Evolutionary conservation across 176 grass and related monocot species (phyloP).

Genomic region (Oryza glumipatula): DNA sequence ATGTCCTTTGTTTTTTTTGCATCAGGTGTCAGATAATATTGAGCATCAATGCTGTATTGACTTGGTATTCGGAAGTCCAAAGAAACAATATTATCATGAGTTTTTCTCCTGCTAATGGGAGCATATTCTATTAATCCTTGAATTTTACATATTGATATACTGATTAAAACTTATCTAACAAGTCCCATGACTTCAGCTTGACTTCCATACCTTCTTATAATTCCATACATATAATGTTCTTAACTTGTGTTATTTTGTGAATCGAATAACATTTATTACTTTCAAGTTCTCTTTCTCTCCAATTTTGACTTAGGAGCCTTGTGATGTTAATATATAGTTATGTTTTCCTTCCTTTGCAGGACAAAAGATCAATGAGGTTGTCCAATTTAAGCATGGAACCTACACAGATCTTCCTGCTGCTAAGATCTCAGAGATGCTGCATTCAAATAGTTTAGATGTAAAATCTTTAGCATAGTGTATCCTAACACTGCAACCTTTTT

Average conservation of each 20-base stretch:
- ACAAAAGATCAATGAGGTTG: constrained; percentile 71
- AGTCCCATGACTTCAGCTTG: background rate
- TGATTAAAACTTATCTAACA: constrained; percentile 28
- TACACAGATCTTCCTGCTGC: constrained; percentile 77
- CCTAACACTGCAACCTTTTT: constrained; percentile 15
- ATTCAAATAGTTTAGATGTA: constrained; percentile 95
- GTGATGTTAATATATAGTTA: constrained; percentile 18
- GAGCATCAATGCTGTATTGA: background rate
- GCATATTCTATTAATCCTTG: constrained; percentile 10
- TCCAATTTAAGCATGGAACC: constrained; percentile 69
- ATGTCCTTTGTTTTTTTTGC: constrained; percentile 37
- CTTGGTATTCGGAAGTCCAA: constrained; percentile 19
- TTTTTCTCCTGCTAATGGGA: background rate
- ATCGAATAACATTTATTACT: background rate
- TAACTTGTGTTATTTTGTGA: constrained; percentile 9
- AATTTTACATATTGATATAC: background rate
- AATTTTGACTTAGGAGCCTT: background rate
- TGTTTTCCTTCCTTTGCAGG: constrained; percentile 55
- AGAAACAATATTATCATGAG: constrained; percentile 16
- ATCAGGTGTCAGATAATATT: constrained; percentile 20
- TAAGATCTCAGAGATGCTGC: constrained; percentile 93
- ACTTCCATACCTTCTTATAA: constrained; percentile 9
- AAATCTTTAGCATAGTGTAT: constrained; percentile 43
- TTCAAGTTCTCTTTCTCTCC: background rate
- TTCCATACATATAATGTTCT: background rate